Percentiles rank a stretch among this genome's conserved stretches.
Conservation (phyloP, 2,329 filamentous ascomycete genomes). For the Myriosclerotinia curreyana region DNA sequence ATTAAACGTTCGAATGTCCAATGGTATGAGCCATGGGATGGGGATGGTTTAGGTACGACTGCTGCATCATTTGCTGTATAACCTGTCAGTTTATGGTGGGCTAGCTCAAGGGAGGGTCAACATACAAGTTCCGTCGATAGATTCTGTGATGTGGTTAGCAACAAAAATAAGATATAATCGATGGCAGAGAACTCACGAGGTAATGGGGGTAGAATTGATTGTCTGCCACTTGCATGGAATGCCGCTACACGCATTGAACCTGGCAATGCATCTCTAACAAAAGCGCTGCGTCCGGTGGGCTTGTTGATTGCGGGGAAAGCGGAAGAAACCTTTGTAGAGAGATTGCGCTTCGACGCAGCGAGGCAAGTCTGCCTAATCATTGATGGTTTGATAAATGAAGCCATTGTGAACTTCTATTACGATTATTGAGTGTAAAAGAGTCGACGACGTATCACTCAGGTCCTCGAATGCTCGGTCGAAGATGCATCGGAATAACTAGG, state of each 20-base stretch:
- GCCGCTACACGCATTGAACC: slow-evolving; percentile 58
- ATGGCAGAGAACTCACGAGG: slow-evolving; percentile 64
- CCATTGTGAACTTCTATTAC: slow-evolving; percentile 43
- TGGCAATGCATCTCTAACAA: slow-evolving; percentile 44
- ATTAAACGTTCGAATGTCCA: slow-evolving; percentile 94
- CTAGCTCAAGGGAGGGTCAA: slow-evolving; percentile 12
- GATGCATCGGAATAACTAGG: slow-evolving; percentile 22
- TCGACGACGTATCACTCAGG: slow-evolving; percentile 13
- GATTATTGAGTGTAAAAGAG: slow-evolving; percentile 20
- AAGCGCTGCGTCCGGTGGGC: slow-evolving; percentile 36
- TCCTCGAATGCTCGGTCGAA: slow-evolving; percentile 21
- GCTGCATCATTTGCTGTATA: slow-evolving; percentile 78
- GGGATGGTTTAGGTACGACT: slow-evolving; percentile 66
- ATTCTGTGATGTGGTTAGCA: slow-evolving; percentile 58
- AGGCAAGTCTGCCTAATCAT: slow-evolving; percentile 48
- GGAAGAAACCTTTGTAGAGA: slow-evolving; percentile 43
- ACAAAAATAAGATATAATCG: not conserved
- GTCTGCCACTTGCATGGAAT: slow-evolving; percentile 80
- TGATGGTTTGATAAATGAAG: slow-evolving; percentile 50
- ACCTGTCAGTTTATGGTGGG: slow-evolving; percentile 30
- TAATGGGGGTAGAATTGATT: slow-evolving; percentile 74
- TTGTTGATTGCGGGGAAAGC: slow-evolving; percentile 39
- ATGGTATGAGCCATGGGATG: slow-evolving; percentile 92
- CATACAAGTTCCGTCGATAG: slow-evolving; percentile 71
- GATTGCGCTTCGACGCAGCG: slow-evolving; percentile 44